phyloP scores from a whole-genome alignment of 495 filamentous ascomycete species.

The Aspergillus campestris region DNA sequence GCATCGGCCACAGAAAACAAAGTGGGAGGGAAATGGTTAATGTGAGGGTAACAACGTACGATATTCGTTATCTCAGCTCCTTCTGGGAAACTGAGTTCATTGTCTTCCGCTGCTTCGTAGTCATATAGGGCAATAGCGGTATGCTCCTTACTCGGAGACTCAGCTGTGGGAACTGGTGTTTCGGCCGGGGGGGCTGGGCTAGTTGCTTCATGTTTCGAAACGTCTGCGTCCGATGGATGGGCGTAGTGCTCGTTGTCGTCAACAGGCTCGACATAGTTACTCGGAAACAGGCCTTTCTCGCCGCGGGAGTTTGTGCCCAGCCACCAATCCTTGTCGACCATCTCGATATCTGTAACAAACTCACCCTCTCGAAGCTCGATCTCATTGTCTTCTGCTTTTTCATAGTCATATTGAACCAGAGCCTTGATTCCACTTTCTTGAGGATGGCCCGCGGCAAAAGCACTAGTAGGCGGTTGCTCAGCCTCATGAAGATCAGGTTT shows the following conservation, averaged over 20 bases:
- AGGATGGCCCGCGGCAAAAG: constrained; percentile 28
- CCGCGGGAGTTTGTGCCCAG: constrained; percentile 76
- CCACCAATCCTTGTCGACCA: constrained; percentile 98
- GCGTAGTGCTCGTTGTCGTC: constrained; percentile 40
- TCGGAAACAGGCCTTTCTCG: constrained; percentile 85
- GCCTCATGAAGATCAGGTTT: constrained; percentile 48
- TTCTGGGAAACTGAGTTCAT: constrained; percentile 92
- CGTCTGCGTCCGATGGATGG: constrained; percentile 12
- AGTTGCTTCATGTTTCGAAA: constrained; percentile 21
- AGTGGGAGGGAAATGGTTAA: not conserved
- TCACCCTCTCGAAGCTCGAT: constrained; percentile 86
- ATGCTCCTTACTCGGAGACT: constrained; percentile 29
- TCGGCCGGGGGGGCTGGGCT: constrained; percentile 20
- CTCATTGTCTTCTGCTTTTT: constrained; percentile 95
- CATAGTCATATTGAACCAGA: constrained; percentile 87
- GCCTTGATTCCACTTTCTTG: constrained; percentile 53
- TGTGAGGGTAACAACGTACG: constrained; percentile 35
- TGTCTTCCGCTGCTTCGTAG: constrained; percentile 95
- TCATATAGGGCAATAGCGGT: constrained; percentile 87
- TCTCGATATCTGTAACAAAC: constrained; percentile 88
- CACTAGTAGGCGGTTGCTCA: constrained; percentile 53
- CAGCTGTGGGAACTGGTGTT: constrained; percentile 3
- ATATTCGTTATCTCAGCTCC: constrained; percentile 62
- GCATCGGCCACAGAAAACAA: not conserved
- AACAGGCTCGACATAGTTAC: constrained; percentile 89